Conservation (phyloP, 495 filamentous ascomycete species). For the Neurospora discreta region DNA sequence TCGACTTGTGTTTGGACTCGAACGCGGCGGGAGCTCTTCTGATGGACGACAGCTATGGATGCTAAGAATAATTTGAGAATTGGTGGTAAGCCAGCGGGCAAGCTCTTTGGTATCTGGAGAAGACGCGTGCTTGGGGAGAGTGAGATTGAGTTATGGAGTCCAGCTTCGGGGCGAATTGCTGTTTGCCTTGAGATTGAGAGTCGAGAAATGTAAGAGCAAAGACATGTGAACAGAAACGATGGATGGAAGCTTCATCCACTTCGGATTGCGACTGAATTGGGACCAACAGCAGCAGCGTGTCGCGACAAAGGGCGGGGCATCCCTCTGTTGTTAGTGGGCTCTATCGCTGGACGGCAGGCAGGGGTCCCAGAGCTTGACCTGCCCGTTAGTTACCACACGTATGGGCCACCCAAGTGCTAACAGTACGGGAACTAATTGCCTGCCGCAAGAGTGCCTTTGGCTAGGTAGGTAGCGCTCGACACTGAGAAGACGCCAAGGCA, state of each 20-base stretch:
- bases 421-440: background rate
- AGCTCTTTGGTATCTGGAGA: background rate
- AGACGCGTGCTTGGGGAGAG: background rate
- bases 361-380: background rate
- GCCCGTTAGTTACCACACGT: background rate
- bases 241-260: background rate
- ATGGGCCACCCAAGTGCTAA: background rate
- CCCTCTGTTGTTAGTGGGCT: background rate
- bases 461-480: background rate
- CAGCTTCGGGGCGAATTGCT: background rate
- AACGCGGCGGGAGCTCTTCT: background rate
- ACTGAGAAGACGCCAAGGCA: background rate
- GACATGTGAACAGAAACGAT: background rate
- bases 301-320: background rate
- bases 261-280: no score
- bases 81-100: background rate
- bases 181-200: background rate
- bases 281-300: background rate
- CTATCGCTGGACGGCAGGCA: background rate
- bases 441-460: background rate
- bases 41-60: background rate
- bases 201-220: background rate
- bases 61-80: background rate
- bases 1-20: background rate
- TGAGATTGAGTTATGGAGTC: background rate